phyloP scores from a whole-genome alignment of 352 stramenopile genomes.

The Pythium phragmiticola region DNA sequence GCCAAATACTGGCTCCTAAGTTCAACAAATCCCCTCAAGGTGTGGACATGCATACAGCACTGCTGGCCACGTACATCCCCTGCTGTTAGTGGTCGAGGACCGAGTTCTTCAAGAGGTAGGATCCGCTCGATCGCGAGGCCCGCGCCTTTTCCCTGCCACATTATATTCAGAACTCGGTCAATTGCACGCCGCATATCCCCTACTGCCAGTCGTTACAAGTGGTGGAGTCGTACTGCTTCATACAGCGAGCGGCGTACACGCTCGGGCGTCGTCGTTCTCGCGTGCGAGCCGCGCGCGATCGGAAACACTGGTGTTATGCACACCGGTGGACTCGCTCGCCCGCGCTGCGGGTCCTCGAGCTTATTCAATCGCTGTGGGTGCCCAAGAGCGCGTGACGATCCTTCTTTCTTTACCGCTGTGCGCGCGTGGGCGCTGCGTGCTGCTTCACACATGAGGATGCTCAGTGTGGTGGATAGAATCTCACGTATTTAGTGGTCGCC shows the following conservation, averaged over 20 bases:
- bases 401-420: conserved; percentile 23
- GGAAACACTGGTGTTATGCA: conserved; percentile 10
- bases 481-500: not conserved
- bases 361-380: conserved; percentile 56
- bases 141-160: conserved; percentile 10
- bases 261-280: not conserved
- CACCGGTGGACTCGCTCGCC: conserved; percentile 1
- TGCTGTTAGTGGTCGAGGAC: conserved; percentile 29
- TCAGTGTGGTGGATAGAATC: not conserved
- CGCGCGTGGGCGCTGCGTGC: conserved; percentile 2
- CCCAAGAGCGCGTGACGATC: conserved; percentile 35
- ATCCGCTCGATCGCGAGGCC: conserved; percentile 10
- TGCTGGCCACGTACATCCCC: conserved; percentile 25
- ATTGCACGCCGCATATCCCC: no score
- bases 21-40: not conserved
- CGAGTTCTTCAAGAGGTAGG: conserved; percentile 25
- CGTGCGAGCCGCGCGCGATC: conserved; percentile 1
- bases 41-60: not conserved
- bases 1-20: conserved; percentile 29
- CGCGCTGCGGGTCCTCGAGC: conserved; percentile 27
- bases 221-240: conserved; percentile 22
- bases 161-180: not conserved
- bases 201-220: no score
- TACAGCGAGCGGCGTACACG: conserved; percentile 18
- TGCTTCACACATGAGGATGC: not conserved